Percentiles rank a stretch among this genome's conserved stretches.
These are phyloP conservation scores for Fragosphaeria purpurea DNA, from an alignment of 2,329 filamentous ascomycete species.

Conservation along the genomic window DNA sequence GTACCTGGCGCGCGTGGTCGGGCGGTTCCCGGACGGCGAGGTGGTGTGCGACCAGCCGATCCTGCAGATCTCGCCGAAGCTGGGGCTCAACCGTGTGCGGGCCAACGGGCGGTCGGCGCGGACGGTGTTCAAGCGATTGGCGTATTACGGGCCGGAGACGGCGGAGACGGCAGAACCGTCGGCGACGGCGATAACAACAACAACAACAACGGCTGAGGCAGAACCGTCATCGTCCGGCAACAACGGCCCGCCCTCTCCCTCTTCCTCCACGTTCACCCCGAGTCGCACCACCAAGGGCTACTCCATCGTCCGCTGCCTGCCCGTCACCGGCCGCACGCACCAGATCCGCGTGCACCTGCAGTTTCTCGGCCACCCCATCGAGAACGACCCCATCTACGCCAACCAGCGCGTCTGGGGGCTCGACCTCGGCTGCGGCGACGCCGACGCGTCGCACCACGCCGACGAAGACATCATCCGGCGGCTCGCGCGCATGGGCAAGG, in stretches of 20 bases:
- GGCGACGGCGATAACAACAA: background rate
- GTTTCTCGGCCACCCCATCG: conserved; percentile 86
- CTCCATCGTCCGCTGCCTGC: conserved; percentile 88
- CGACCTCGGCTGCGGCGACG: conserved; percentile 58
- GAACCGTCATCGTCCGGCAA: background rate
- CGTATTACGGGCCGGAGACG: conserved; percentile 56
- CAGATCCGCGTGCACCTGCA: conserved; percentile 93
- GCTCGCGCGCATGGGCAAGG: conserved; percentile 84
- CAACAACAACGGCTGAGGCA: conserved; percentile 4
- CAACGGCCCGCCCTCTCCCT: too few species aligned
- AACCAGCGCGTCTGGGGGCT: conserved; percentile 87
- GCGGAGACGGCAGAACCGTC: background rate
- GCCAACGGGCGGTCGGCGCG: conserved; percentile 83
- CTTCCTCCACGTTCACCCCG: conserved; percentile 13
- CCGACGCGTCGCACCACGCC: conserved; percentile 57
- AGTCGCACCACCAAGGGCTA: conserved; percentile 62
- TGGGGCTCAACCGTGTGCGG: conserved; percentile 87
- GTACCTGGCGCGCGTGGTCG: conserved; percentile 84
- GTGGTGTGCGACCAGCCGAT: conserved; percentile 90
- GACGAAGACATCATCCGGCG: conserved; percentile 87
- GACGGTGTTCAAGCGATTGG: conserved; percentile 83
- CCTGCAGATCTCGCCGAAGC: conserved; percentile 84
- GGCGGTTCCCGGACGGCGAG: conserved; percentile 84
- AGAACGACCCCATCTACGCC: conserved; percentile 96
- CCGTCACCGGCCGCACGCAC: conserved; percentile 87